A percentile compares a stretch with the other conserved stretches of the same genome.
phyloP scores from a whole-genome alignment of 345 rosid species.

The Linum tenue region DNA sequence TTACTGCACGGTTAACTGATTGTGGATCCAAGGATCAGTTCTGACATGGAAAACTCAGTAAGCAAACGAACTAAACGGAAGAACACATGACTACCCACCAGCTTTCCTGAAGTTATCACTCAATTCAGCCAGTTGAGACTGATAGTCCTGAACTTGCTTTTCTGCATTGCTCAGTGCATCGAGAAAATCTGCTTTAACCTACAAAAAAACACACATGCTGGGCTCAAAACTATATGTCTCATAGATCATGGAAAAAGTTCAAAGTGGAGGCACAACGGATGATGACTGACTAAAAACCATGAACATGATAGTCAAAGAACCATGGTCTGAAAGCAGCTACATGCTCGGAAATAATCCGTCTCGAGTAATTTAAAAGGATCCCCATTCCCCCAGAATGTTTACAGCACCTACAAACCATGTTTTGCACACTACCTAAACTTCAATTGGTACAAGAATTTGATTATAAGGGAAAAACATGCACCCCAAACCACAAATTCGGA shows the following conservation, averaged over 20 bases:
- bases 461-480: not conserved
- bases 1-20: not conserved
- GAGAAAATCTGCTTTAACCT: conserved; percentile 86
- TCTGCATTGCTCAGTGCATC: conserved; percentile 79
- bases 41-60: not conserved
- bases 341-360: not conserved
- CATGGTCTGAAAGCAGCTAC: not conserved
- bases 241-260: not conserved
- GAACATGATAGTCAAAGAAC: not conserved
- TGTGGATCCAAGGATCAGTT: not conserved
- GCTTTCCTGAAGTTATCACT: conserved; percentile 42
- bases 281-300: not conserved
- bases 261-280: not conserved
- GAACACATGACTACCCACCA: conserved; percentile 25
- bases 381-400: not conserved
- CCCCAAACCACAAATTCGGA: not conserved
- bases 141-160: conserved; percentile 55
- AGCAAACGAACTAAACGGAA: not conserved
- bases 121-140: conserved; percentile 43
- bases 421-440: not conserved
- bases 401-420: not conserved
- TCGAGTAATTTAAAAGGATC: not conserved
- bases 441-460: not conserved
- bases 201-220: not conserved
- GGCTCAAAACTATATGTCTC: not conserved